Conservation (phyloP, 176 grass and related monocot genomes). For the Triticum aestivum region IWGSC_CS_RefSeq_v2.1 NC_057814.1:540178945-540179444, state of each 20-base stretch:
- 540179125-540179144: not conserved
- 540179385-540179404: conserved; percentile 76
- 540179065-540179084: conserved; percentile 75
- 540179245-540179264: conserved; percentile 84
- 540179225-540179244: conserved; percentile 89
- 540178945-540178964: conserved; percentile 78
- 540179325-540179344: conserved; percentile 68
- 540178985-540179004: conserved; percentile 94
- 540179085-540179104: conserved; percentile 56
- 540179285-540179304: conserved; percentile 67
- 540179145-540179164: too few relatives aligned
- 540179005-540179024: conserved; percentile 76
- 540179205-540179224: conserved; percentile 93
- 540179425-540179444: not conserved
- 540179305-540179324: conserved; percentile 95
- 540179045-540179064: conserved; percentile 82
- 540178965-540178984: conserved; percentile 92
- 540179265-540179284: conserved; percentile 91
- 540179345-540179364: conserved; percentile 91
- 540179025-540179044: conserved; percentile 70
- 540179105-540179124: not conserved
- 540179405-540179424: not conserved
- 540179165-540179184: too few relatives aligned
- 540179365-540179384: conserved; percentile 83
- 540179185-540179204: not conserved